Conservation (phyloP, 352 stramenopile genomes). For the Thraustotheca clavata region DNA sequence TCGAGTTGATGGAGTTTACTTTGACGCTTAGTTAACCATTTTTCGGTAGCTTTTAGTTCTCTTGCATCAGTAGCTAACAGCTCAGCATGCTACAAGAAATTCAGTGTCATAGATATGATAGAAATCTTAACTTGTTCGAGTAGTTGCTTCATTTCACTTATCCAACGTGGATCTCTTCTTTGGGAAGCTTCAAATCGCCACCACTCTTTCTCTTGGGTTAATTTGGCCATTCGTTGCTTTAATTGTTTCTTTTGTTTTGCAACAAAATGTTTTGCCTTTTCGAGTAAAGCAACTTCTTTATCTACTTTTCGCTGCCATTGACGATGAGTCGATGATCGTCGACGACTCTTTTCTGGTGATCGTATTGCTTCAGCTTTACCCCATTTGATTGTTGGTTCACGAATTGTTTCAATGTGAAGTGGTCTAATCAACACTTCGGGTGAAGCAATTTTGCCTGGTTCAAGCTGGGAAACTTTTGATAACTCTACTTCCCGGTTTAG, state of each 20-base stretch:
- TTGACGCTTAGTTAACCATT: slow-evolving; percentile 13
- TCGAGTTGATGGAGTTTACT: slow-evolving; percentile 4
- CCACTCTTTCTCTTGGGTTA: slow-evolving; percentile 15
- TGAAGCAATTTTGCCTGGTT: background rate
- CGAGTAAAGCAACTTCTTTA: slow-evolving; percentile 37
- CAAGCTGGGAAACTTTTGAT: background rate
- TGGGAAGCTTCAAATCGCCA: background rate
- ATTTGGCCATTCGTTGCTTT: slow-evolving; percentile 14
- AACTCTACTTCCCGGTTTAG: slow-evolving; percentile 15
- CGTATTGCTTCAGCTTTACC: background rate
- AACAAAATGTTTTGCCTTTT: slow-evolving; percentile 36
- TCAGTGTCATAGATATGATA: background rate
- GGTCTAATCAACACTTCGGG: background rate
- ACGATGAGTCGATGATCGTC: background rate
- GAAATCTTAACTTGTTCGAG: slow-evolving; percentile 3
- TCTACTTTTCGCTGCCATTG: background rate
- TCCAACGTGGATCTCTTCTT: background rate
- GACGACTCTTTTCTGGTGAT: background rate
- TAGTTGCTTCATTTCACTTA: slow-evolving; percentile 3
- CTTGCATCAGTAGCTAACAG: slow-evolving; percentile 4
- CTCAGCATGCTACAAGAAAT: slow-evolving; percentile 18
- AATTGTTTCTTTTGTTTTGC: slow-evolving; percentile 14
- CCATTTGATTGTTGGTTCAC: no score
- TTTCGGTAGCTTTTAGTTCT: slow-evolving; percentile 13
- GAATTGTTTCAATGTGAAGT: background rate